phyloP scores from a whole-genome alignment of 2,329 filamentous ascomycete species.

The Fusarium sp. region DNA sequence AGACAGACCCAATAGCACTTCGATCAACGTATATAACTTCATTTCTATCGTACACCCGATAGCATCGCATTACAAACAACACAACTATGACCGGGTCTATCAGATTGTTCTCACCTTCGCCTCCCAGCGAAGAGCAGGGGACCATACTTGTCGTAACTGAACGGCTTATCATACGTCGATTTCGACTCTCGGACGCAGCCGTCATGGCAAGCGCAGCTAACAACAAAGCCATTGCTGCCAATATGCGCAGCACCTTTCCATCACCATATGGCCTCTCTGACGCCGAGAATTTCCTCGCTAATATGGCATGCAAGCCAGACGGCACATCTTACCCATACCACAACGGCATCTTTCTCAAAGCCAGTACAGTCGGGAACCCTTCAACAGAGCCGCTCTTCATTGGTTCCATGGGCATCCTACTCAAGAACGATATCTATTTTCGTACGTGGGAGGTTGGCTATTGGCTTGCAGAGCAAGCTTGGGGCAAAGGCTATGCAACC shows the following conservation, averaged over 20 bases:
- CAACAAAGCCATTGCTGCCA: constrained; percentile 51
- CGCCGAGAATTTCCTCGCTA: constrained; percentile 53
- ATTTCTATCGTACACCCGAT: neutral
- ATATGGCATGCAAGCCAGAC: constrained; percentile 25
- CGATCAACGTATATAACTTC: neutral
- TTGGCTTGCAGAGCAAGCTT: constrained; percentile 56
- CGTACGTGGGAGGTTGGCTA: constrained; percentile 62
- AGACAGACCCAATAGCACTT: neutral
- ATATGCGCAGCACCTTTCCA: constrained; percentile 60
- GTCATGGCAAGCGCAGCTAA: constrained; percentile 52
- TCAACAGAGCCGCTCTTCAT: constrained; percentile 44
- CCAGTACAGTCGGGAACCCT: constrained; percentile 44
- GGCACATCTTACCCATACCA: constrained; percentile 43
- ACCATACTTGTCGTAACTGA: constrained; percentile 49
- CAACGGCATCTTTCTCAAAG: constrained; percentile 53
- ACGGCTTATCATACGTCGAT: constrained; percentile 56
- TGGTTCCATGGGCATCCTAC: constrained; percentile 57
- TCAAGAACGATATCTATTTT: constrained; percentile 53
- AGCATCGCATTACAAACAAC: neutral
- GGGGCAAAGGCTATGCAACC: constrained; percentile 60
- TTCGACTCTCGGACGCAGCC: constrained; percentile 52
- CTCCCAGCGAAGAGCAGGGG: constrained; percentile 45
- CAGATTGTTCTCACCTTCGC: constrained; percentile 39
- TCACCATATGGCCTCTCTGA: constrained; percentile 57
- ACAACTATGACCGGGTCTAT: constrained; percentile 28